Evolutionary conservation across 139 green algal genomes (phyloP).

Genomic region (Ulvella scutata): DNA sequence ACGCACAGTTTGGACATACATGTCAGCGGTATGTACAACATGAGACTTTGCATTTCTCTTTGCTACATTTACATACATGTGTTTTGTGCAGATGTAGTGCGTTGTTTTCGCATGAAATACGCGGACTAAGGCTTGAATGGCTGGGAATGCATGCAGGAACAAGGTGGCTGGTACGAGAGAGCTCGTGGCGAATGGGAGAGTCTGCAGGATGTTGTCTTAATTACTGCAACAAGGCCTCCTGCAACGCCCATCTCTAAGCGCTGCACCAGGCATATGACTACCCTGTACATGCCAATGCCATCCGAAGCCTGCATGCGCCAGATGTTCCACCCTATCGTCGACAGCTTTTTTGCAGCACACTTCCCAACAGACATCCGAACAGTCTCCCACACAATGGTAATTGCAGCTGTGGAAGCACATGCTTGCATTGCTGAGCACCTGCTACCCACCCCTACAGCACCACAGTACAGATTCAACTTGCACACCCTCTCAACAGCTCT

Average conservation of each 20-base stretch:
- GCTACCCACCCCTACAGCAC: conserved; percentile 26
- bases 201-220: conserved; percentile 24
- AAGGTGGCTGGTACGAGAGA: conserved; percentile 32
- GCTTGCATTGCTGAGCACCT: conserved; percentile 19
- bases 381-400: conserved; percentile 21
- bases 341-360: conserved; percentile 18
- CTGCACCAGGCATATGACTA: conserved; percentile 30
- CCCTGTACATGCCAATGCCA: conserved; percentile 23
- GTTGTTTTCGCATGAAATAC: no score
- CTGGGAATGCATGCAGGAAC: neutral
- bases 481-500: conserved; percentile 29
- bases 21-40: no score
- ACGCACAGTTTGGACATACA: no score
- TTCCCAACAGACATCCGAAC: conserved; percentile 19
- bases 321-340: conserved; percentile 28
- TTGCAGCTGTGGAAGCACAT: conserved; percentile 21
- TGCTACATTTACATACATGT: no score
- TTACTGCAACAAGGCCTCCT: conserved; percentile 25
- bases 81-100: no score
- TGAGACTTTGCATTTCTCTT: no score
- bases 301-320: conserved; percentile 12
- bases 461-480: conserved; percentile 42
- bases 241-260: conserved; percentile 22
- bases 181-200: conserved; percentile 40
- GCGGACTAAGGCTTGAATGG: neutral